A percentile compares a stretch with the other conserved stretches of the same genome.
Conservation (phyloP, 306 rosid species). For the Vachellia collinsii region DNA sequence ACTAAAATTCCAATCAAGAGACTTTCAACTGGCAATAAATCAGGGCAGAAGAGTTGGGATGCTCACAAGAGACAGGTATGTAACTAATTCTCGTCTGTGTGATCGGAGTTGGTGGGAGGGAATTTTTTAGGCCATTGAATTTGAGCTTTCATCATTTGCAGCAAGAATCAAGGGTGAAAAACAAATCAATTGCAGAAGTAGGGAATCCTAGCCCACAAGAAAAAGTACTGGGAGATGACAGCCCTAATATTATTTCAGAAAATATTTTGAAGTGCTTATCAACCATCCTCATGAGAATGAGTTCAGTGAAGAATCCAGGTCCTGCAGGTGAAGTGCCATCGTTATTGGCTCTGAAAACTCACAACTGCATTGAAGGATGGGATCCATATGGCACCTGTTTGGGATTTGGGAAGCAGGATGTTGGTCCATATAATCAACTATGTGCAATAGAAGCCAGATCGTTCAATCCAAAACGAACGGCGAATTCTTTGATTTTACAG, state of each 20-base stretch:
- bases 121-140: conserved; percentile 31
- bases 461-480: conserved; percentile 64
- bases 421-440: conserved; percentile 75
- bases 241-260: conserved; percentile 80
- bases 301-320: conserved; percentile 56
- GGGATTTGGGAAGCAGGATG: conserved; percentile 72
- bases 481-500: conserved; percentile 72
- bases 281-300: conserved; percentile 74
- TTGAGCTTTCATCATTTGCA: conserved; percentile 46
- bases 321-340: conserved; percentile 45
- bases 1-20: conserved; percentile 49
- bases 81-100: conserved; percentile 25
- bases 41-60: conserved; percentile 50
- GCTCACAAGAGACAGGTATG: conserved; percentile 58
- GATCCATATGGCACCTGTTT: conserved; percentile 74
- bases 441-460: conserved; percentile 60
- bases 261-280: conserved; percentile 80
- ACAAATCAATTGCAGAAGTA: conserved; percentile 46
- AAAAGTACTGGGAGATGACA: conserved; percentile 51
- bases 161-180: conserved; percentile 56
- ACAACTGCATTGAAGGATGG: conserved; percentile 41
- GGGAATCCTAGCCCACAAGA: conserved; percentile 43
- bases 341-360: conserved; percentile 42
- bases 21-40: conserved; percentile 46
- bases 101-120: conserved; percentile 26